These are phyloP conservation scores for Fusarium cyanostomum DNA, from an alignment of 2,329 filamentous ascomycete genomes.

Conservation along the genomic window DNA sequence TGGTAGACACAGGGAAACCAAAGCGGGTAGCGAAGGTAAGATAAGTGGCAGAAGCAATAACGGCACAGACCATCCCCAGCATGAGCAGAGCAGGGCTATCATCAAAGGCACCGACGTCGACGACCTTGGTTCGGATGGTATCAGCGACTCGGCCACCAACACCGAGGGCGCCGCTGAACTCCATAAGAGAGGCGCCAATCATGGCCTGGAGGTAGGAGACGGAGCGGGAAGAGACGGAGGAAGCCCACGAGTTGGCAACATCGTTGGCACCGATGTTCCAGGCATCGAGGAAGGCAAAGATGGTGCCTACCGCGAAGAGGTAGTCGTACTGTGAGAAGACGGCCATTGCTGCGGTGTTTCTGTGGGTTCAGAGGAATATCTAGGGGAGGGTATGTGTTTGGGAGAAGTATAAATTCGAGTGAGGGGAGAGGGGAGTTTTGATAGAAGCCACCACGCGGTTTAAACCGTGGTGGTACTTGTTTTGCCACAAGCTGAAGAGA, in stretches of 20 bases:
- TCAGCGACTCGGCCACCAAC: constrained; percentile 69
- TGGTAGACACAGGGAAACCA: constrained; percentile 69
- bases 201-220: constrained; percentile 69
- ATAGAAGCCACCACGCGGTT: neutral
- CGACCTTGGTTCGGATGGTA: constrained; percentile 69
- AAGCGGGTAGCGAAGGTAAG: constrained; percentile 65
- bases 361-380: neutral
- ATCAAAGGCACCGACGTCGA: constrained; percentile 58
- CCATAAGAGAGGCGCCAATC: constrained; percentile 66
- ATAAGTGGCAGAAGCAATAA: constrained; percentile 62
- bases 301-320: constrained; percentile 69
- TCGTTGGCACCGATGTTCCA: constrained; percentile 73
- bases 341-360: constrained; percentile 32
- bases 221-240: constrained; percentile 75
- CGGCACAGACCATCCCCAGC: constrained; percentile 67
- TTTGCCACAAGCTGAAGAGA: constrained; percentile 6
- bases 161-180: constrained; percentile 68
- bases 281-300: constrained; percentile 73
- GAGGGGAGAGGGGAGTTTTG: neutral
- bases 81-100: constrained; percentile 62
- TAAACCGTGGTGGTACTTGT: neutral
- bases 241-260: constrained; percentile 82
- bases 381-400: neutral
- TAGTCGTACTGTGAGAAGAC: constrained; percentile 65
- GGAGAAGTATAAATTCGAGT: too few relatives aligned